Base-by-base conservation (phyloP, 768 basidiomycete species). In the Russula sp. region DNA sequence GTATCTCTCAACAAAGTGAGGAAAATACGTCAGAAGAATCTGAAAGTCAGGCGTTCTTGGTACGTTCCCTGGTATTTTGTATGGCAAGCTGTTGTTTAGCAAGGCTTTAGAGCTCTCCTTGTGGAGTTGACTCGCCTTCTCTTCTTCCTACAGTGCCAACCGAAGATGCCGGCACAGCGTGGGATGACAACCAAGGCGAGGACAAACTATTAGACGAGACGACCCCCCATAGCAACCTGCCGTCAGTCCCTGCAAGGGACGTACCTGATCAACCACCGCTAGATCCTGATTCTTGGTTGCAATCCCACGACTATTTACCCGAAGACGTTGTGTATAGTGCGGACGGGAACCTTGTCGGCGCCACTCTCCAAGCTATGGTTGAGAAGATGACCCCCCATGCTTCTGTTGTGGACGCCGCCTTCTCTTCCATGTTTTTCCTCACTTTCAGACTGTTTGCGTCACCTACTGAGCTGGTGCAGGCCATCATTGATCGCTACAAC, bases 351-450 rank as follows among this genome's bases (percentile, higher is more conserved):
- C 84, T 98, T 20, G 89, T 94, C 10, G 95, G 94, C 27, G 97
- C 94, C 2, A 94, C 93, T 4, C 78, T 99, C 64, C 81, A 81
- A 18, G 94, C 88, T 1, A 78, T 99, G 48, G 88, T 98, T n/a
- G 94, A 96, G 76, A 94, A 93, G 76, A 89, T 98, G 87, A 96
- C 96, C 20, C 94, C 95, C 5, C 92, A 97, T 71, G 93, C 94
- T 71, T 87, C 86, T 62, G 83, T 94, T 49, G 92, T 94, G 59
- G 95, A 98, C 70, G 79, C 89, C 18, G 84, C 86, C 0, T 95
- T 98, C 73, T 82, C 88, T 14, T 84, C 87, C 5, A 88, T 94
- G 35, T 98, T 99, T 78, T 95, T 95, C 80, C 79, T 95, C 69
- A 98, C 95, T 0, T 99, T 98, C 80, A 85, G 96, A 35, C 76